These are phyloP conservation scores for Brasenia schreberi DNA, from an alignment of 164 flowering plant genomes.

Conservation along the genomic window DNA sequence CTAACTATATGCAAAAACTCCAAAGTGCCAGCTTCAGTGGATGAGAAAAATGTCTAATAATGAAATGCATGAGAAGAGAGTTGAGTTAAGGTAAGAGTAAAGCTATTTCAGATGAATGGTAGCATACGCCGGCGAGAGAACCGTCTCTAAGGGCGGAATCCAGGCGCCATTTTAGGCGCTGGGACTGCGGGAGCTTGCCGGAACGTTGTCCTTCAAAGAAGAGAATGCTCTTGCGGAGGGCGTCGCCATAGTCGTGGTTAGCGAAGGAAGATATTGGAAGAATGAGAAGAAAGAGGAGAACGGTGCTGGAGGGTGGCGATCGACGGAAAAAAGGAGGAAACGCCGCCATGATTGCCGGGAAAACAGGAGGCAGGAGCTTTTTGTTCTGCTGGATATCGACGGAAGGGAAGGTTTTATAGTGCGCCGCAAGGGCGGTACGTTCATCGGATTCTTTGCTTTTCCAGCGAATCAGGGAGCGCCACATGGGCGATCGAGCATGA, in stretches of 20 bases:
- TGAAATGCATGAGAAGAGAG: no score
- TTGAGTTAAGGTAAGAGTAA: no score
- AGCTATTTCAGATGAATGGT: neutral
- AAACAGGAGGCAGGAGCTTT: neutral
- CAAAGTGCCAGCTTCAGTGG: no score
- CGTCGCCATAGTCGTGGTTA: conserved; percentile 59
- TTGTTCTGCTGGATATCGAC: no score
- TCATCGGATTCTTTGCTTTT: no score
- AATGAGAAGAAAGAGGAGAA: neutral
- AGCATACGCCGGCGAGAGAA: conserved; percentile 49
- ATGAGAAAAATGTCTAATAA: no score
- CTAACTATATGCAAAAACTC: no score
- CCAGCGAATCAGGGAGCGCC: no score
- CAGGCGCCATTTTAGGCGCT: conserved; percentile 71
- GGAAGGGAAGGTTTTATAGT: no score
- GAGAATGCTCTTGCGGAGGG: conserved; percentile 73
- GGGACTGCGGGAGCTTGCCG: conserved; percentile 70
- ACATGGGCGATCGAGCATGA: no score
- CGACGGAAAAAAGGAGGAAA: neutral
- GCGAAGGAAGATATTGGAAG: conserved; percentile 6
- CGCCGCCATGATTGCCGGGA: neutral
- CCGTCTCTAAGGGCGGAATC: conserved; percentile 87
- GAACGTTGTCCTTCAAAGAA: conserved; percentile 98
- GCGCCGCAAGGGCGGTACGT: no score
- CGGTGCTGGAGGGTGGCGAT: neutral